phyloP scores from a whole-genome alignment of 2,329 filamentous ascomycete species.

The Fonsecaea monophora region DNA sequence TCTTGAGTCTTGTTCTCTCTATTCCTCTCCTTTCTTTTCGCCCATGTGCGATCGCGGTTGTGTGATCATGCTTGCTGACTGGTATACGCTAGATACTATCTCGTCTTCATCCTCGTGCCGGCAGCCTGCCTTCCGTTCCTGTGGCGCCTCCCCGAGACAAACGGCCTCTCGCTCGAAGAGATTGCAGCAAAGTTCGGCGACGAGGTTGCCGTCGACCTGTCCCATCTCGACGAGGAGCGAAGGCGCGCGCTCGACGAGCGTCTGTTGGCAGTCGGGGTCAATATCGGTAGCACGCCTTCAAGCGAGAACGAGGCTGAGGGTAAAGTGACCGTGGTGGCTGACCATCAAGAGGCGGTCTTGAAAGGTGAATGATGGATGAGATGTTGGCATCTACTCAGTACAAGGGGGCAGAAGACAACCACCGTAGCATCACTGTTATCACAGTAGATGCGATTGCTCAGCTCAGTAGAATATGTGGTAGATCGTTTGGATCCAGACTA shows the following conservation, averaged over 20 bases:
- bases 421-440: too few relatives aligned
- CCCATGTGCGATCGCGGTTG: too few relatives aligned
- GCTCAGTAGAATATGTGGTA: too few relatives aligned
- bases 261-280: conserved; percentile 27
- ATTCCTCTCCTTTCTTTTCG: too few relatives aligned
- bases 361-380: too few relatives aligned
- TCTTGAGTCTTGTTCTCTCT: too few relatives aligned
- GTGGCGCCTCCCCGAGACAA: conserved; percentile 45
- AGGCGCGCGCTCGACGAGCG: conserved; percentile 26
- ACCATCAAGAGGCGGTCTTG: conserved; percentile 10
- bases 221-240: conserved; percentile 32
- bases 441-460: too few relatives aligned
- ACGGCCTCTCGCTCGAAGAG: conserved; percentile 45
- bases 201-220: conserved; percentile 39
- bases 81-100: conserved; percentile 16
- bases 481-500: too few relatives aligned
- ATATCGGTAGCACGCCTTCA: conserved; percentile 18
- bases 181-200: conserved; percentile 47
- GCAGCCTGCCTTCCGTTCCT: conserved; percentile 24
- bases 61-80: too few relatives aligned
- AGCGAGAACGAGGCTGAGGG: conserved; percentile 18
- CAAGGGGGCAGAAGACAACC: too few relatives aligned
- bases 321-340: conserved; percentile 17
- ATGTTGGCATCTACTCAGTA: too few relatives aligned
- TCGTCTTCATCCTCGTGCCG: conserved; percentile 29